Percentiles rank a stretch among this genome's conserved stretches.
phyloP scores from a whole-genome alignment of 768 basidiomycete species.

The Astraeus odoratus region DNA sequence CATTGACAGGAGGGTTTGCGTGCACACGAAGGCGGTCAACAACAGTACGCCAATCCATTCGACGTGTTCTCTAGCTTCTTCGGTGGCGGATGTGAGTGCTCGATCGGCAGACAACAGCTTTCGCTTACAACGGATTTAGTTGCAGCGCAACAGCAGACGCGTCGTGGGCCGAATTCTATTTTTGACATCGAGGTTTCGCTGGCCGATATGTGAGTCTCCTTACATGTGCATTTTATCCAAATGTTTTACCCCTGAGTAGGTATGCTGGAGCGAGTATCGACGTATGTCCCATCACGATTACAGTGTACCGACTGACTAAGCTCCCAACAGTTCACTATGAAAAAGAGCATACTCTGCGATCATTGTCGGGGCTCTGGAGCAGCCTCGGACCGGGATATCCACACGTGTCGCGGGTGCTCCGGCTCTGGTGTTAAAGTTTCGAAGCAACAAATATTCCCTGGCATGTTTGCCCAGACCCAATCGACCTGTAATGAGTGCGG shows the following conservation, averaged over 20 bases:
- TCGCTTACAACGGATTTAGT: no score
- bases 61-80: slow-evolving; percentile 95
- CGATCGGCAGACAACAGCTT: no score
- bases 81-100: slow-evolving; percentile 62
- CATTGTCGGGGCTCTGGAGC: slow-evolving; percentile 96
- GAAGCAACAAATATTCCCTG: slow-evolving; percentile 91
- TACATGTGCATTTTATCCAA: neutral
- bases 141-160: slow-evolving; percentile 48
- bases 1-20: slow-evolving; percentile 73
- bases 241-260: slow-evolving; percentile 29
- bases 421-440: slow-evolving; percentile 82
- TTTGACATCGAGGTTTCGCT: slow-evolving; percentile 83
- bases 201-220: slow-evolving; percentile 62
- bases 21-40: slow-evolving; percentile 83
- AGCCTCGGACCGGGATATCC: slow-evolving; percentile 80
- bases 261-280: slow-evolving; percentile 86
- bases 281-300: slow-evolving; percentile 32
- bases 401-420: slow-evolving; percentile 76
- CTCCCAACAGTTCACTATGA: slow-evolving; percentile 75
- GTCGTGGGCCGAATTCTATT: slow-evolving; percentile 68
- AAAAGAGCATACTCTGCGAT: slow-evolving; percentile 89
- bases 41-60: slow-evolving; percentile 74
- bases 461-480: slow-evolving; percentile 91
- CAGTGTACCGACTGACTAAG: slow-evolving; percentile 5
- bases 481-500: slow-evolving; percentile 76